Base-by-base conservation (phyloP, 2,329 filamentous ascomycete species). In the Cytospora piceicola region DNA sequence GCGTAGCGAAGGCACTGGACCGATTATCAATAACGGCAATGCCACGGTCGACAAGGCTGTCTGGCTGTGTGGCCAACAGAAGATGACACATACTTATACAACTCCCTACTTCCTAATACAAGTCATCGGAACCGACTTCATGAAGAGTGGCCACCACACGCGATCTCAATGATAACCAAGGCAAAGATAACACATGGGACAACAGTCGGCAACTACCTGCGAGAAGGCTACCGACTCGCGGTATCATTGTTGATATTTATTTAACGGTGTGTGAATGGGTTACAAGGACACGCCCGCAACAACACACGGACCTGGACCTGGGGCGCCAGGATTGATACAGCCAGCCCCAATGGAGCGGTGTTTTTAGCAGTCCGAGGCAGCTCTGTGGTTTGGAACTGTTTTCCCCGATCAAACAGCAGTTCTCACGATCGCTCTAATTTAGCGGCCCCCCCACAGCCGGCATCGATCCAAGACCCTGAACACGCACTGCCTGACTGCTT, bases 381-480 rank as follows among this genome's bases (percentile, higher is more conserved):
- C 46, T 24, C 7, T 24, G 46, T 49, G 46, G 17, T 36, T 49
- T 49, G 9, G 24, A n/a, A 22, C 42, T 49, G 42, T 8, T 49
- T 49, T 49, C 46, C 46, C n/a, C 46, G 46, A 49, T 49, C 46
- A 24, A 49, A 49, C 46, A 49, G 46, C 46, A 24, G 11, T 49
- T 49, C 46, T 49, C 46, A 49, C 46, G 46, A 49, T 49, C 46
- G 46, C 46, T 49, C 46, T 49, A 49, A 22, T 22, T 49, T 49
- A 49, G 46, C n/a, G 34, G 46, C n/a, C 46, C n/a, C n/a, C 46
- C 46, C 46, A 49, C 46, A 49, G 46, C n/a, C 46, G 46, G 46
- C 46, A 12, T 49, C 46, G 46, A 49, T 22, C 22, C 46, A 24
- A 49, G 46, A 49, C 46, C 46, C 46, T 49, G 46, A 49, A 49